Evolutionary conservation across 805 yeast genomes (phyloP), one percentile per base, ranked within the genome.

Genomic region (Yamadazyma akitaensis): DNA sequence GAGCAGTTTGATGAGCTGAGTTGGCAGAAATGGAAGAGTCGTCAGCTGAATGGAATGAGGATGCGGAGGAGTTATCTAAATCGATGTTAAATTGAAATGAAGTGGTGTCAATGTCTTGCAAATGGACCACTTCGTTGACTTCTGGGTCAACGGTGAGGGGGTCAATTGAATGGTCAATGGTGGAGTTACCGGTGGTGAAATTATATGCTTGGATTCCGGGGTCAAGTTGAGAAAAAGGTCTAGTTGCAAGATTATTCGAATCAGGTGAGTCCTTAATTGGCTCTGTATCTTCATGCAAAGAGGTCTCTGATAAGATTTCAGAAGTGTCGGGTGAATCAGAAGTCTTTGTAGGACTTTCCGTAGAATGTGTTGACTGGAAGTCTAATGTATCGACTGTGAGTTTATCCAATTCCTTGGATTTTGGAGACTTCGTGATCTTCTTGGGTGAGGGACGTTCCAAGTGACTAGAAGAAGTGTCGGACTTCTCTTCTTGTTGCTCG

Each of bases 71-170:
- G 13, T 25, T 32, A 26, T 46, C 47, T 13, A 51, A 34, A 31
- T 41, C 44, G 40, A 51, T 26, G 21, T 52, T 41, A 28, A 52
- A 52, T 28, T 48, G 49, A 37, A 52, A 49, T 12, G 55, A 47
- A 36, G 47, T 44, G 28, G 51, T 43, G 36, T 52, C 48, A 28
- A 47, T 37, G 24, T 47, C 39, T 35, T 39, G 14, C 35, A 51
- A 18, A 24, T 52, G 42, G 17, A 44, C 41, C 17, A 52, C 37
- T 25, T 46, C 44, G 24, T 39, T 43, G 38, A 47, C 42, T 17
- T 32, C 47, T 10, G 50, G 44, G 12, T 43, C 50, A 13, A 43
- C 42, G 16, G 42, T 37, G 16, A 38, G 32, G 5, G 46, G 46
- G 28, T 46, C 46, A 12, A 46, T 31, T 3, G 48, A 36, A 17